Evolutionary conservation across 176 grass and related monocot genomes (phyloP).

Genomic region (Poa annua): DNA sequence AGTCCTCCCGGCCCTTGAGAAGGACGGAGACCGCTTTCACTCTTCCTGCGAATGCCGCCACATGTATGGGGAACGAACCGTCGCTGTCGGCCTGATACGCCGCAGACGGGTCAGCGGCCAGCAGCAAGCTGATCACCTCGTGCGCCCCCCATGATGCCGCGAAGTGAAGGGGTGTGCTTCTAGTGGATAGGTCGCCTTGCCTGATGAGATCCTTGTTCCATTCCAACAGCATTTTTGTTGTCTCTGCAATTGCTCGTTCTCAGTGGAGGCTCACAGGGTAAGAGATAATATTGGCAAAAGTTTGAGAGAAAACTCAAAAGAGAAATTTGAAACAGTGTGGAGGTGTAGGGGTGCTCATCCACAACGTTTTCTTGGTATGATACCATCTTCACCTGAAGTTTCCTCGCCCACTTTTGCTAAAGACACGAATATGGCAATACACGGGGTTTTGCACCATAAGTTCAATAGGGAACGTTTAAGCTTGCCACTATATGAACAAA

Average conservation of each 20-base stretch:
- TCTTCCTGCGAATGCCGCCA: not conserved
- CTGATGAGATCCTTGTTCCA: slow-evolving; percentile 35
- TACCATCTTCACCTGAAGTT: no score
- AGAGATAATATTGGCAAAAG: no score
- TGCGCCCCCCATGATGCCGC: slow-evolving; percentile 23
- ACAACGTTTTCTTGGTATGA: no score
- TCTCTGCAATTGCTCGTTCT: not conserved
- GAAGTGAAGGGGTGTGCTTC: slow-evolving; percentile 38
- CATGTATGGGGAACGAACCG: slow-evolving; percentile 41
- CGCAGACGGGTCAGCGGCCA: not conserved
- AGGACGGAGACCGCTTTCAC: not conserved
- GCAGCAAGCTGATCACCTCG: slow-evolving; percentile 17
- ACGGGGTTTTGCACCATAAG: no score
- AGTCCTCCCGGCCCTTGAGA: not conserved
- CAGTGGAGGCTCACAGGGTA: not conserved
- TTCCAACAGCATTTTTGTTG: slow-evolving; percentile 25
- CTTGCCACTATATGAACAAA: no score
- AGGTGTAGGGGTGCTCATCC: no score
- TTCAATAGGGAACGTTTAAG: no score
- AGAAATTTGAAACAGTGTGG: no score
- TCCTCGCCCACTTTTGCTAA: no score
- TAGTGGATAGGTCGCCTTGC: slow-evolving; percentile 3
- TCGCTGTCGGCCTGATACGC: not conserved
- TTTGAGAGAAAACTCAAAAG: no score
- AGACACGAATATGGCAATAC: no score